Base-by-base conservation (phyloP, 2,329 filamentous ascomycete species). In the Domatiomyces globalis region DNA sequence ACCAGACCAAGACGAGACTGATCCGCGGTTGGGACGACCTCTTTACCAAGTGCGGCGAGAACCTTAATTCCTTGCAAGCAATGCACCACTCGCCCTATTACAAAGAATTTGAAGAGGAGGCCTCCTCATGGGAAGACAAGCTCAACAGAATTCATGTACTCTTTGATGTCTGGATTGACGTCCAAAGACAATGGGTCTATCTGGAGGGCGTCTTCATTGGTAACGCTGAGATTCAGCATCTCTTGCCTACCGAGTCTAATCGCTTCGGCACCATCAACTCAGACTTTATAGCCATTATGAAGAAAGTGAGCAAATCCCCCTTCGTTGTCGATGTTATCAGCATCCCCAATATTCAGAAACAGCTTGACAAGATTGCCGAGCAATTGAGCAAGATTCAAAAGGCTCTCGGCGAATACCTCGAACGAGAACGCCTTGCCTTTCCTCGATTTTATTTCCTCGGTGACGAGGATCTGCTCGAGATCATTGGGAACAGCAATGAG, bases 151-250 rank as follows among this genome's bases (percentile, higher is more conserved):
- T 98, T 2, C 92, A 98, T 65, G 87, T 98, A 15, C 77, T 98
- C 8, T 98, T 99, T 63, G 92, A 99, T 66, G 89, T 98, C 15
- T 99, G 94, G 94, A 98, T 98, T 61, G 94, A 98, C 69, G 94
- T 99, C n/a, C 92, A 99, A 68, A 84, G 94, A 55, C 92, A 98
- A 71, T 99, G 92, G 92, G 92, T 98, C 6, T 99, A 99, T 66
- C 79, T 99, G 4, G 94, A 99, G 70, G 92, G 92, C 59, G 92
- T 99, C 33, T 99, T 99, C 66, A 95, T 90, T 1, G 92, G 92
- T 53, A 99, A 98, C 64, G 90, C 87, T 42, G 92, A 99, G 64
- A 98, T 99, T 74, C 98, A 96, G 70, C 90, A 96, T 66, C 75
- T 99, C 49, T 78, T 99, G 19, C 94, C 94, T 4, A 89, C 95